Evolutionary conservation across 345 rosid genomes (phyloP).

Genomic region (Acer saccharum): DNA sequence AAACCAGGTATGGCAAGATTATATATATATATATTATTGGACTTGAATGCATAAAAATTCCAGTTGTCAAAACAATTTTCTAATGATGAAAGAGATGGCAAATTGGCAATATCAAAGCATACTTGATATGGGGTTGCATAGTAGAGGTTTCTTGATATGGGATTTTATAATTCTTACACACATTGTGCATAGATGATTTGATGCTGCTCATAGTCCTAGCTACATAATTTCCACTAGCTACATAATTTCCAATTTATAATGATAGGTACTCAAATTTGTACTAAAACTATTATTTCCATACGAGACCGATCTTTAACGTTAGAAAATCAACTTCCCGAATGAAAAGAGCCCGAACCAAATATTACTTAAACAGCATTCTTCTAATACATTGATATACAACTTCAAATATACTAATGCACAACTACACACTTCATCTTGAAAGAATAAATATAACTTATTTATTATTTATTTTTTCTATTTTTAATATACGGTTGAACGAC

Average conservation of each 20-base stretch:
- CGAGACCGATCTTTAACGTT: no score
- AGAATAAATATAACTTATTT: no score
- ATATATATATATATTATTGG: no score
- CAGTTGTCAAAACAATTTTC: constrained; percentile 7
- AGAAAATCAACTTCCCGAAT: no score
- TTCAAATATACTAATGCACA: no score
- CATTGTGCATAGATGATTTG: constrained; percentile 1
- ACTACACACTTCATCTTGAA: no score
- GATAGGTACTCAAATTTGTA: background rate
- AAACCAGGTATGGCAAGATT: constrained; percentile 6
- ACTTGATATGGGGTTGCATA: background rate
- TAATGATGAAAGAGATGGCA: constrained; percentile 5
- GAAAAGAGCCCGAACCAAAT: no score
- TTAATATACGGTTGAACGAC: no score
- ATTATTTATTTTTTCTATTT: no score
- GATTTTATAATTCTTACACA: background rate
- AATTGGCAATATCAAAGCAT: constrained; percentile 7
- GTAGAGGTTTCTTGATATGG: constrained; percentile 12
- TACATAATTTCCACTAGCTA: background rate
- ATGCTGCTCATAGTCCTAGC: background rate
- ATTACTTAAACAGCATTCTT: no score
- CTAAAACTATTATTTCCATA: no score
- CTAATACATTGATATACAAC: no score
- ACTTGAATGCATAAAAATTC: constrained; percentile 17
- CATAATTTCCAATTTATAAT: background rate